Evolutionary conservation across 495 filamentous ascomycete genomes (phyloP).

Genomic region (Penicillium pulvis): DNA sequence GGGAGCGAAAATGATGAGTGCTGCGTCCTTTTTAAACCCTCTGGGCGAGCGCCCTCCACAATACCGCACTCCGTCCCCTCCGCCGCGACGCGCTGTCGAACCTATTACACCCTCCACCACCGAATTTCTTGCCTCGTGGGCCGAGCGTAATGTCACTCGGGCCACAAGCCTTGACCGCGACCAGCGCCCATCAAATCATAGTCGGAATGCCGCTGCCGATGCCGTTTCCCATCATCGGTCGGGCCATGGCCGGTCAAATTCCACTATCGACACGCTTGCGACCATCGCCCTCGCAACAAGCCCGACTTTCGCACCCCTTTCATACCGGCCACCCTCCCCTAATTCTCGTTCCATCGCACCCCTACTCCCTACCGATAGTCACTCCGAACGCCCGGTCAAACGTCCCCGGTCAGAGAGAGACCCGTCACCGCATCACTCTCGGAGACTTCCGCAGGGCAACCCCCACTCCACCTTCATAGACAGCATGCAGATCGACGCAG

Average conservation of each 20-base stretch:
- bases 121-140: conserved; percentile 37
- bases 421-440: conserved; percentile 47
- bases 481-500: conserved; percentile 55
- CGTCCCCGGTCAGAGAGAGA: conserved; percentile 60
- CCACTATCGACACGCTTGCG: conserved; percentile 56
- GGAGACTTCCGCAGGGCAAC: conserved; percentile 42
- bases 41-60: conserved; percentile 45
- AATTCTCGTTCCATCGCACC: conserved; percentile 30
- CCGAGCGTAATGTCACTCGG: conserved; percentile 33
- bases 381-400: conserved; percentile 58
- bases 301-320: conserved; percentile 44
- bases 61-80: conserved; percentile 58
- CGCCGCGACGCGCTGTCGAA: conserved; percentile 55
- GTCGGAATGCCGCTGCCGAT: conserved; percentile 23
- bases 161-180: conserved; percentile 34
- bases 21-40: conserved; percentile 48
- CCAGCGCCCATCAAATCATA: conserved; percentile 25
- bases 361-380: conserved; percentile 35
- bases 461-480: conserved; percentile 44
- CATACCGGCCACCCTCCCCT: conserved; percentile 38
- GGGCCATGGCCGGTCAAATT: conserved; percentile 50
- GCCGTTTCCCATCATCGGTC: conserved; percentile 35
- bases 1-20: conserved; percentile 42
- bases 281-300: conserved; percentile 57
- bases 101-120: conserved; percentile 50